These are phyloP conservation scores for Fusarium chuoi DNA, from an alignment of 2,329 filamentous ascomycete species.

Conservation along the genomic window DNA sequence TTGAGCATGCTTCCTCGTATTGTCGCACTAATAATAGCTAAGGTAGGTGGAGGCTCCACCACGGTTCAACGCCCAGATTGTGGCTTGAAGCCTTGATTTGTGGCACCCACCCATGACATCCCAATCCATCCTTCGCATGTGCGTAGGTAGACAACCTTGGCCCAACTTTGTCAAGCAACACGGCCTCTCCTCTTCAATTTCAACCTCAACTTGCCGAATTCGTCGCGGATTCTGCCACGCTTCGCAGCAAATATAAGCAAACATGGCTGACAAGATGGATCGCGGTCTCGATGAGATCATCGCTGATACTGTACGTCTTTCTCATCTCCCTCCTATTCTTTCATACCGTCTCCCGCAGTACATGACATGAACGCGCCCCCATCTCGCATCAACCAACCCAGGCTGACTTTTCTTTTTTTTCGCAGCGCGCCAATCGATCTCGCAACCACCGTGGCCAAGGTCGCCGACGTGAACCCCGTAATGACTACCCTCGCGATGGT, in stretches of 20 bases:
- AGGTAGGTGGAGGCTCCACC: neutral
- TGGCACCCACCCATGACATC: slow-evolving; percentile 18
- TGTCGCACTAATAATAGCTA: neutral
- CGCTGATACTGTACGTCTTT: slow-evolving; percentile 56
- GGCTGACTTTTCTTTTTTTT: slow-evolving; percentile 33
- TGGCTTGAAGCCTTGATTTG: slow-evolving; percentile 20
- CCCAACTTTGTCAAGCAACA: neutral
- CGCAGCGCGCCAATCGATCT: slow-evolving; percentile 46
- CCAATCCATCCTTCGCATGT: neutral
- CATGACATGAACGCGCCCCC: slow-evolving; percentile 21
- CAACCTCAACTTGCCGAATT: neutral
- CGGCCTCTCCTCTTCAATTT: neutral
- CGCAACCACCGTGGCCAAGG: slow-evolving; percentile 50
- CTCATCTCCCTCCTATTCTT: slow-evolving; percentile 5
- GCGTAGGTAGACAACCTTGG: neutral
- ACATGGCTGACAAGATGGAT: slow-evolving; percentile 60
- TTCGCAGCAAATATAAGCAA: slow-evolving; percentile 21
- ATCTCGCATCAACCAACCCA: slow-evolving; percentile 22
- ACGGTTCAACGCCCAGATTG: slow-evolving; percentile 20
- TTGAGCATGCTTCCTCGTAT: neutral
- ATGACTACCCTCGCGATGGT: slow-evolving; percentile 78
- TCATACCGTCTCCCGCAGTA: neutral
- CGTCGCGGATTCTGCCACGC: neutral
- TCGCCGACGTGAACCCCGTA: slow-evolving; percentile 51
- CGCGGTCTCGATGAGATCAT: slow-evolving; percentile 68